Conservation (phyloP, 2,329 filamentous ascomycete species). For the Albifimbria verrucaria region DNA sequence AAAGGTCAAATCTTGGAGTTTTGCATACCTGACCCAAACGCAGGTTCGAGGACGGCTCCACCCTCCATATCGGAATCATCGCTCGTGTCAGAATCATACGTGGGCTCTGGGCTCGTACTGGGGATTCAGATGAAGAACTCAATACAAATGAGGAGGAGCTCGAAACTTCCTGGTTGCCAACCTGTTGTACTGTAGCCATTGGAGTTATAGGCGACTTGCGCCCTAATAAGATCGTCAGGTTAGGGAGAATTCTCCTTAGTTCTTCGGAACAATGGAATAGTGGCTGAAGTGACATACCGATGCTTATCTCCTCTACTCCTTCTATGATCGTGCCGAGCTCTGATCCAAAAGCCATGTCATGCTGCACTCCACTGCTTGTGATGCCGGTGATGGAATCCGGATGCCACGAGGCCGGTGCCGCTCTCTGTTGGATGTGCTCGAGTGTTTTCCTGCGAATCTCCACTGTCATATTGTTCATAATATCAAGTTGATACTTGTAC, state of each 20-base stretch:
- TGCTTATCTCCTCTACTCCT: background rate
- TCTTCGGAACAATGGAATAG: background rate
- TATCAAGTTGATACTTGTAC: background rate
- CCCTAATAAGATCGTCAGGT: background rate
- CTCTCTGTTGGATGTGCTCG: background rate
- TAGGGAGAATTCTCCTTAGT: background rate
- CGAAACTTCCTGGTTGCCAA: background rate
- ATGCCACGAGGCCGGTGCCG: background rate
- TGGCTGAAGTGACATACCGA: too few species aligned
- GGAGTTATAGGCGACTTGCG: background rate
- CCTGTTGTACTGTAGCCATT: background rate
- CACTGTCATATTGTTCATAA: background rate
- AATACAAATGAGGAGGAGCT: background rate
- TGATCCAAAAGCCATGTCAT: background rate
- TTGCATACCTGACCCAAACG: background rate
- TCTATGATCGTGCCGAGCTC: background rate
- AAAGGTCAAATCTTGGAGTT: background rate
- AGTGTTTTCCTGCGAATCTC: background rate
- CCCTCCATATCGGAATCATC: background rate
- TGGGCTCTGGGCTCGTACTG: background rate
- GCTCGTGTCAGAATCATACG: background rate
- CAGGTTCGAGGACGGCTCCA: background rate
- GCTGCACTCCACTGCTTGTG: background rate
- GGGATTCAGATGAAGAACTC: background rate
- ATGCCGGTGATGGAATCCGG: background rate